phyloP scores from a whole-genome alignment of 192 early-diverging fungal species.

The Coemansia guatemalensis region DNA sequence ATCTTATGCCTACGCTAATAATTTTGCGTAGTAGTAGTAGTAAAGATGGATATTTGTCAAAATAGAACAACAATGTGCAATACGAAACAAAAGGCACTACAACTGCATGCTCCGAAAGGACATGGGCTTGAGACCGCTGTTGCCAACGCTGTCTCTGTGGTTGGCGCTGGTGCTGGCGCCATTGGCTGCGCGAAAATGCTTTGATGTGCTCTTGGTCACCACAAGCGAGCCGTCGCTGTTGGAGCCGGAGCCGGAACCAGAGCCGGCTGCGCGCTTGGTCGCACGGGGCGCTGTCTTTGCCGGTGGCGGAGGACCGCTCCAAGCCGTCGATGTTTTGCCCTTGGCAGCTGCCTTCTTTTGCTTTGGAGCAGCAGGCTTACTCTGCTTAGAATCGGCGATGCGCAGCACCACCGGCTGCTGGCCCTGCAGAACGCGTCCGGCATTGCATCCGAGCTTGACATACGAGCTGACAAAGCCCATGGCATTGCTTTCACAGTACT shows the following conservation, averaged over 20 bases:
- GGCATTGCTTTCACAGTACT: slow-evolving; percentile 60
- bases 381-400: slow-evolving; percentile 27
- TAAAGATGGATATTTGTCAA: slow-evolving; percentile 3
- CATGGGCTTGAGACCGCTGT: slow-evolving; percentile 32
- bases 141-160: neutral
- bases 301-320: neutral
- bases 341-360: slow-evolving; percentile 4
- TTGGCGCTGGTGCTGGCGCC: neutral
- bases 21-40: neutral
- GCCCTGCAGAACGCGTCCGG: slow-evolving; percentile 51
- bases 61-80: slow-evolving; percentile 8
- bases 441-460: slow-evolving; percentile 55
- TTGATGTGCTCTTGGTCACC: slow-evolving; percentile 30
- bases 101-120: slow-evolving; percentile 12
- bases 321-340: slow-evolving; percentile 8
- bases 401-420: slow-evolving; percentile 49
- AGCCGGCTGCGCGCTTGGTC: slow-evolving; percentile 1
- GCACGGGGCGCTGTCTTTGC: neutral
- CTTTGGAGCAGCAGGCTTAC: slow-evolving; percentile 4
- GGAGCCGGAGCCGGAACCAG: neutral
- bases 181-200: slow-evolving; percentile 32
- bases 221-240: slow-evolving; percentile 5
- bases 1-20: no score
- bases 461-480: slow-evolving; percentile 66
- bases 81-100: slow-evolving; percentile 2